Conservation (phyloP, 2,329 filamentous ascomycete genomes). For the Pleoardoris graminearum region DNA sequence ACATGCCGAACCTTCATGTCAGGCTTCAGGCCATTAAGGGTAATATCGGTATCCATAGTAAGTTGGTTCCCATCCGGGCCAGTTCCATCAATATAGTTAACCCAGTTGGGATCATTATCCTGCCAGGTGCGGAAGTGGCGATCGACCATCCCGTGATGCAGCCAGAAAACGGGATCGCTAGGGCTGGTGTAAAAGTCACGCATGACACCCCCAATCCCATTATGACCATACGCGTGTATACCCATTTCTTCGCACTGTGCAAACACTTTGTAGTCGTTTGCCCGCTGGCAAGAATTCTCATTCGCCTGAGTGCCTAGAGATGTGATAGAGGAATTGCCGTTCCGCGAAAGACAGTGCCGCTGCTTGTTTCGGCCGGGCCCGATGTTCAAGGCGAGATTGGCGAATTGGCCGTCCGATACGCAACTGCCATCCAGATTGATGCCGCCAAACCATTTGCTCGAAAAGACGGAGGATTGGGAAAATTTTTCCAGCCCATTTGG, state of each 20-base stretch:
- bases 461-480: slow-evolving; percentile 35
- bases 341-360: slow-evolving; percentile 38
- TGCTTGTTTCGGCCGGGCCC: slow-evolving; percentile 35
- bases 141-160: slow-evolving; percentile 57
- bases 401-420: slow-evolving; percentile 38
- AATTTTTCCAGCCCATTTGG: slow-evolving; percentile 38
- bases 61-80: slow-evolving; percentile 30
- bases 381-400: slow-evolving; percentile 35
- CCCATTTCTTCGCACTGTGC: slow-evolving; percentile 33
- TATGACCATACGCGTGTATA: slow-evolving; percentile 41
- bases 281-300: slow-evolving; percentile 32
- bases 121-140: slow-evolving; percentile 58
- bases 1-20: slow-evolving; percentile 34
- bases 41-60: slow-evolving; percentile 34
- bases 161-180: slow-evolving; percentile 50
- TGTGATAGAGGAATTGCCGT: slow-evolving; percentile 28
- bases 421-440: slow-evolving; percentile 32
- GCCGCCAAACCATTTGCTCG: slow-evolving; percentile 30
- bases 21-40: slow-evolving; percentile 33
- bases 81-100: slow-evolving; percentile 47
- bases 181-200: slow-evolving; percentile 37
- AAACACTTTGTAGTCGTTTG: slow-evolving; percentile 33
- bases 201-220: slow-evolving; percentile 42
- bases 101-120: slow-evolving; percentile 28
- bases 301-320: slow-evolving; percentile 26